These are phyloP conservation scores for Cucurbita ficifolia DNA, from an alignment of 306 rosid genomes.

Conservation along the genomic window DNA sequence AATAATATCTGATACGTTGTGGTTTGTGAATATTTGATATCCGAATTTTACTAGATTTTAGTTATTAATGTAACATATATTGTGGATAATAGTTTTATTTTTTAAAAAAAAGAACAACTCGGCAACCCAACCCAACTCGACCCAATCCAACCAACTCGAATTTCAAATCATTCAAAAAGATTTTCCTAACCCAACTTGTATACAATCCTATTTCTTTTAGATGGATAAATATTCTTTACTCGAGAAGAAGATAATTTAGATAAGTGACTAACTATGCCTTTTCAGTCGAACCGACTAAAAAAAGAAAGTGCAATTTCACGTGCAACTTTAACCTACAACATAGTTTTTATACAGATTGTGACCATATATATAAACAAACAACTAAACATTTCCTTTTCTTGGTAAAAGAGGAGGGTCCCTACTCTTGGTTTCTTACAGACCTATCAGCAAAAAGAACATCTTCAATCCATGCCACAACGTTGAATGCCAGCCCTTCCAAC, in stretches of 20 bases:
- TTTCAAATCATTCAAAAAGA: too few relatives aligned
- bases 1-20: too few relatives aligned
- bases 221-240: too few relatives aligned
- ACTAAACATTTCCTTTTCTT: not conserved
- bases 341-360: not conserved
- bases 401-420: not conserved
- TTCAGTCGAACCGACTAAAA: not conserved
- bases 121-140: too few relatives aligned
- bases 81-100: too few relatives aligned
- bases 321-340: not conserved
- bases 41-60: too few relatives aligned
- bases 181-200: too few relatives aligned
- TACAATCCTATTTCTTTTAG: too few relatives aligned
- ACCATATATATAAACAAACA: not conserved
- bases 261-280: not conserved
- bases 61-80: too few relatives aligned
- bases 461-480: conserved; percentile 68
- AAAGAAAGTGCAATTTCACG: not conserved
- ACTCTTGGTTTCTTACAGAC: conserved; percentile 24
- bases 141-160: too few relatives aligned
- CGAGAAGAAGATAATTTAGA: not conserved
- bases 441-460: conserved; percentile 45
- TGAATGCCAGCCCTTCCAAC: conserved; percentile 62
- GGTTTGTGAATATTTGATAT: too few relatives aligned
- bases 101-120: too few relatives aligned